Evolutionary conservation across 148 eudicot species (phyloP).

Genomic region (Salicornia ramosissima): DNA sequence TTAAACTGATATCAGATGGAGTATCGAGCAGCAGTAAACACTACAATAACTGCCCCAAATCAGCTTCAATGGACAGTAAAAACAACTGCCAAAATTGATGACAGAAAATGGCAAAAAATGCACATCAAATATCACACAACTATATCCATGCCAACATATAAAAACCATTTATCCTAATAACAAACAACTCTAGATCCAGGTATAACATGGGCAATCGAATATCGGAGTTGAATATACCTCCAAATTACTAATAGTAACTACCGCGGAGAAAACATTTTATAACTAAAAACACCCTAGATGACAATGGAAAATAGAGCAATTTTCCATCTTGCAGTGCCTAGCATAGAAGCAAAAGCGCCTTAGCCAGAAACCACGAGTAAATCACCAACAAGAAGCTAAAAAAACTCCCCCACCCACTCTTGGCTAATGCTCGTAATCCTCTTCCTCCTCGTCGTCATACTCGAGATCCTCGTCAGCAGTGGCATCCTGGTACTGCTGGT

Average conservation of each 20-base stretch:
- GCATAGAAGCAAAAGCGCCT: not conserved
- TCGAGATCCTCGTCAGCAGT: conserved; percentile 37
- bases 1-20: too few species aligned
- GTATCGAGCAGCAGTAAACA: too few species aligned
- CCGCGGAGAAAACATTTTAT: not conserved
- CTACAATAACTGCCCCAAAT: not conserved
- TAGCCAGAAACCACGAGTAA: not conserved
- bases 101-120: conserved; percentile 10
- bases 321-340: conserved; percentile 12
- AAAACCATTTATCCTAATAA: conserved; percentile 2
- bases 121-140: conserved; percentile 16
- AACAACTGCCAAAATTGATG: not conserved
- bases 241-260: conserved; percentile 9
- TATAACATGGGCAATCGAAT: conserved; percentile 1
- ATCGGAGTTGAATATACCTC: conserved; percentile 9
- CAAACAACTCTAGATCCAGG: not conserved
- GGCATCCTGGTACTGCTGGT: conserved; percentile 42
- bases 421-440: conserved; percentile 14
- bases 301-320: conserved; percentile 14
- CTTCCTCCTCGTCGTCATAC: conserved; percentile 36
- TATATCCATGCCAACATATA: conserved; percentile 10
- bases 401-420: not conserved
- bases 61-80: not conserved
- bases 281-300: not conserved
- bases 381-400: not conserved